Evolutionary conservation across 2,329 filamentous ascomycete species (phyloP).

Genomic region (Exophiala oligosperma): DNA sequence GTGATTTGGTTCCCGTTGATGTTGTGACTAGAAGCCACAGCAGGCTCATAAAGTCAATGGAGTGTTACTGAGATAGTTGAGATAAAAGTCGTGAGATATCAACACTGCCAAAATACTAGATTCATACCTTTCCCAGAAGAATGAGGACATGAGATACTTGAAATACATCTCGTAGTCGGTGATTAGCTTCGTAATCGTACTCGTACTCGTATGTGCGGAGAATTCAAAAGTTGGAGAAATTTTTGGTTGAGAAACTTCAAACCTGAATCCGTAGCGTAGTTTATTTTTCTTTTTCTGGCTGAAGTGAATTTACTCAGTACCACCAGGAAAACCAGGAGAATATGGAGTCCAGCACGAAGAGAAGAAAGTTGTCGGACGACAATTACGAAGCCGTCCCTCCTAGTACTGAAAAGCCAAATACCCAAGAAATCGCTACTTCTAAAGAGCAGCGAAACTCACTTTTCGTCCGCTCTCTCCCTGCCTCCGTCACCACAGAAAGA

Average conservation of each 20-base stretch:
- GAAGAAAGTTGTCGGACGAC: conserved; percentile 36
- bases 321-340: not conserved
- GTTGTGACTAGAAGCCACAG: no score
- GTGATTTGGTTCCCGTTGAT: no score
- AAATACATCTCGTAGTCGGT: no score
- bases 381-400: conserved; percentile 16
- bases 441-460: conserved; percentile 62
- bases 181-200: no score
- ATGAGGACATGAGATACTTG: no score
- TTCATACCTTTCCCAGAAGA: no score
- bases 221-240: not conserved
- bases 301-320: not conserved
- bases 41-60: no score
- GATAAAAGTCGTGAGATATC: no score
- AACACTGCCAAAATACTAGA: no score
- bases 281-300: not conserved
- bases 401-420: not conserved
- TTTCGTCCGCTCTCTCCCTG: conserved; percentile 85
- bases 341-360: conserved; percentile 39
- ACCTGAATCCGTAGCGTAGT: not conserved
- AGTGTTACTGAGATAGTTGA: no score
- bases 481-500: conserved; percentile 74
- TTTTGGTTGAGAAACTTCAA: not conserved
- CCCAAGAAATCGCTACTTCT: not conserved
- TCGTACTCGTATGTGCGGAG: not conserved